Base-by-base conservation (phyloP, 768 basidiomycete species). In the Erythrobasidium yunnanense region DNA sequence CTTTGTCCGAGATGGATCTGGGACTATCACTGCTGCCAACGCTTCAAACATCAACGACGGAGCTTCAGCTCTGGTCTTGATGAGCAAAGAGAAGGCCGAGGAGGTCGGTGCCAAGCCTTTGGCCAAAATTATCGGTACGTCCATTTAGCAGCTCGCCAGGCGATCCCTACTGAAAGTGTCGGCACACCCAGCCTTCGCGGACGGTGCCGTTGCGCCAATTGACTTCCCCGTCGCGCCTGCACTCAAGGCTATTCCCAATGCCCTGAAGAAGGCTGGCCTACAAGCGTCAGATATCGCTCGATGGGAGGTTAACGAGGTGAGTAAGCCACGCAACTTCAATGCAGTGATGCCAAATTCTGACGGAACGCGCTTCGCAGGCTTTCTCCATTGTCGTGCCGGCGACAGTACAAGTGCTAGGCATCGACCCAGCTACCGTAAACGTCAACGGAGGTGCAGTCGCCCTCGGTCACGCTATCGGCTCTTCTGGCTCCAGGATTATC, bases 221-320 rank as follows among this genome's bases (percentile, higher is more conserved):
- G 90, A 97, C 77, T 99, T 99, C 84, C 93, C 95, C 45, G 81
- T 83, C 71, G 95, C 95, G 23, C 95, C 95, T 13, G 88, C 93
- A 4, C 81, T 88, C 69, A 49, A 47, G 25, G 93, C 93, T 27
- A 78, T 99, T 38, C 95, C 95, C 22, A 77, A 83, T 66, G 95
- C 95, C 13, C 79, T 99, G 67, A 78, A 90, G 79, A 85, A 82
- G 73, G 95, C 93, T 22, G 87, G 87, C 71, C 80, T 97, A 65
- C 83, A 84, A 20, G 74, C 84, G 52, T 80, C 87, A 47, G 90
- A 99, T 73, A 89, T 99, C 70, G 81, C 90, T 49, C 81, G 87
- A 53, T 99, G 90, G 75, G 95, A 99, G 77, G 83, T 97, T 76
- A 99, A 99, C 76, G 93, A 99, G 60, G 60, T 63, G 60, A 25